Evolutionary conservation across 2,329 filamentous ascomycete species (phyloP).

Genomic region (Diplodia seriata): DNA sequence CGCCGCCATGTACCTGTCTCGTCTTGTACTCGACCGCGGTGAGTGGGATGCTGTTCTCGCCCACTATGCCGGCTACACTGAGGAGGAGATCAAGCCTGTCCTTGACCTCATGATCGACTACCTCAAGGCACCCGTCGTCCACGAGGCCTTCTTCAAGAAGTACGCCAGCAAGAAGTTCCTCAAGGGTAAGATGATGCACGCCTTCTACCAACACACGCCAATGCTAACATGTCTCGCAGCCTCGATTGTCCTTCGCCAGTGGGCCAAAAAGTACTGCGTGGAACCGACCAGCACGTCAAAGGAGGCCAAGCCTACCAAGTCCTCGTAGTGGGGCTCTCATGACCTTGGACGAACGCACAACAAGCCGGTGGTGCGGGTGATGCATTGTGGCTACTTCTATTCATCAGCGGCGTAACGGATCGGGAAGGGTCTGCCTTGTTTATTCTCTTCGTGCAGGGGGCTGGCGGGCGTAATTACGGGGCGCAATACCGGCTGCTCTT

Average conservation of each 20-base stretch:
- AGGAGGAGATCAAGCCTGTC: constrained; percentile 91
- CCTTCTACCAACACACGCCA: not conserved
- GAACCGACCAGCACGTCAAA: constrained; percentile 36
- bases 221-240: constrained; percentile 60
- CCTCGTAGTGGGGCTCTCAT: constrained; percentile 13
- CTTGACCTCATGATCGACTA: constrained; percentile 97
- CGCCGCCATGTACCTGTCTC: constrained; percentile 91
- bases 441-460: constrained; percentile 27
- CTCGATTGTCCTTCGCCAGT: constrained; percentile 87
- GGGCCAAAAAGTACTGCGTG: constrained; percentile 77
- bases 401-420: constrained; percentile 30
- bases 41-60: constrained; percentile 89
- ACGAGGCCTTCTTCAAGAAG: constrained; percentile 99
- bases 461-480: constrained; percentile 24
- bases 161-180: constrained; percentile 99
- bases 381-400: constrained; percentile 31
- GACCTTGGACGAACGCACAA: constrained; percentile 18
- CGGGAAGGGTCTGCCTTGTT: constrained; percentile 22
- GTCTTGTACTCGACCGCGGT: constrained; percentile 87
- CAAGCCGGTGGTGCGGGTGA: constrained; percentile 17
- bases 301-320: constrained; percentile 32
- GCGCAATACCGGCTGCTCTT: constrained; percentile 27
- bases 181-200: constrained; percentile 72
- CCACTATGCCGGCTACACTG: constrained; percentile 91
- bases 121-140: constrained; percentile 83